phyloP scores from a whole-genome alignment of 768 basidiomycete genomes.

The Tulasnella sp. region DNA sequence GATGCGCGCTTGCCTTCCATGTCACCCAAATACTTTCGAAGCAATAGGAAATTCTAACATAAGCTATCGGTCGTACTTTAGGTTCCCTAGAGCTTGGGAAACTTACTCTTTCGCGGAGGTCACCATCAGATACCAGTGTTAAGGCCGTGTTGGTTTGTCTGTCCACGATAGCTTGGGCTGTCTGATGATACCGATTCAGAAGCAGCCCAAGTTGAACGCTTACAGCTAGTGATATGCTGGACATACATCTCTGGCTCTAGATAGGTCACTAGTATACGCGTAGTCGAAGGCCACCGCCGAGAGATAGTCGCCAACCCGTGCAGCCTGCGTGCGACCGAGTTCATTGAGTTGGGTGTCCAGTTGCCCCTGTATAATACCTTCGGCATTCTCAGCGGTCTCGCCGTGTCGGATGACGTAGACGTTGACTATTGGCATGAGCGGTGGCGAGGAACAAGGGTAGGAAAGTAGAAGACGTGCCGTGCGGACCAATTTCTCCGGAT shows the following conservation, averaged over 20 bases:
- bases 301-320: slow-evolving; percentile 8
- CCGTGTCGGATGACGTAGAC: slow-evolving; percentile 12
- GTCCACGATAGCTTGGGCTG: slow-evolving; percentile 11
- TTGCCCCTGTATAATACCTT: slow-evolving; percentile 18
- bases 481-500: too few species aligned
- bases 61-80: too few species aligned
- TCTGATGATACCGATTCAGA: slow-evolving; percentile 2
- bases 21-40: not conserved
- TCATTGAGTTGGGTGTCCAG: slow-evolving; percentile 18
- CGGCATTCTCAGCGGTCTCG: slow-evolving; percentile 13
- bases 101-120: slow-evolving; percentile 4
- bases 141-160: not conserved
- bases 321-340: slow-evolving; percentile 16
- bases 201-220: not conserved
- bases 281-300: slow-evolving; percentile 19
- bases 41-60: not conserved
- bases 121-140: not conserved
- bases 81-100: not conserved
- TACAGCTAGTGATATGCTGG: not conserved
- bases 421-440: slow-evolving; percentile 7
- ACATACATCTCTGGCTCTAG: slow-evolving; percentile 24
- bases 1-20: not conserved
- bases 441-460: not conserved
- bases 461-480: too few species aligned
- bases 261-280: slow-evolving; percentile 22